These are phyloP conservation scores for Pneumocystis jirovecii DNA, from an alignment of 1,139 yeast genomes.

Conservation along the genomic window DNA sequence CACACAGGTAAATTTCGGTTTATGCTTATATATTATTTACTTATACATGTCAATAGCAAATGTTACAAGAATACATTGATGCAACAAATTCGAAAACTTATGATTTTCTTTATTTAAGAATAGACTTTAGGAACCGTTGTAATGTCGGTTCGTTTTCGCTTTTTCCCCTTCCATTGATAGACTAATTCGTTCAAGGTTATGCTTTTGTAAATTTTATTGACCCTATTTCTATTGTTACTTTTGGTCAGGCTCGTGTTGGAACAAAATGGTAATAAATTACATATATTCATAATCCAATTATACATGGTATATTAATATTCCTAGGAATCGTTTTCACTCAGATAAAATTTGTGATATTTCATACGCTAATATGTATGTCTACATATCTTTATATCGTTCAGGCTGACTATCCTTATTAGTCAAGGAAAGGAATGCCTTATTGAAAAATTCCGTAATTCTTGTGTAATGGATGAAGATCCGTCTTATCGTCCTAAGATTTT, in stretches of 20 bases:
- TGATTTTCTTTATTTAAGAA: slow-evolving; percentile 40
- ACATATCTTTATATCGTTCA: slow-evolving; percentile 8
- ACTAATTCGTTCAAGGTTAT: slow-evolving; percentile 28
- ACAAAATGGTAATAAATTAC: slow-evolving; percentile 28
- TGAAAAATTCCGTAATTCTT: slow-evolving; percentile 35
- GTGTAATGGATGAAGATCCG: slow-evolving; percentile 34
- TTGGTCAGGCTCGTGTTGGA: slow-evolving; percentile 33
- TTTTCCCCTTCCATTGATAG: slow-evolving; percentile 9
- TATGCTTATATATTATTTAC: slow-evolving; percentile 3
- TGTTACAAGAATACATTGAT: slow-evolving; percentile 33
- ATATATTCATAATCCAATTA: not conserved
- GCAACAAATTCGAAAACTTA: slow-evolving; percentile 28
- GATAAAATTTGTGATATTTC: slow-evolving; percentile 37
- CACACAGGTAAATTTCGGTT: not conserved
- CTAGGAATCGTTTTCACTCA: slow-evolving; percentile 28
- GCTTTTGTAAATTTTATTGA: slow-evolving; percentile 36
- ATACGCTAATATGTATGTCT: slow-evolving; percentile 30
- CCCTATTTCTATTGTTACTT: slow-evolving; percentile 31
- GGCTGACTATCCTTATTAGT: slow-evolving; percentile 13
- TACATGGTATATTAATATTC: not conserved
- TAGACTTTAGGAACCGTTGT: slow-evolving; percentile 37
- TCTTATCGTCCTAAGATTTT: slow-evolving; percentile 32
- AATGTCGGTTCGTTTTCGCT: slow-evolving; percentile 19
- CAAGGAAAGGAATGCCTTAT: slow-evolving; percentile 34
- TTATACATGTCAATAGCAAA: slow-evolving; percentile 20